Base-by-base conservation (phyloP, 2,329 filamentous ascomycete species). In the Colletotrichum nymphaeae region DNA sequence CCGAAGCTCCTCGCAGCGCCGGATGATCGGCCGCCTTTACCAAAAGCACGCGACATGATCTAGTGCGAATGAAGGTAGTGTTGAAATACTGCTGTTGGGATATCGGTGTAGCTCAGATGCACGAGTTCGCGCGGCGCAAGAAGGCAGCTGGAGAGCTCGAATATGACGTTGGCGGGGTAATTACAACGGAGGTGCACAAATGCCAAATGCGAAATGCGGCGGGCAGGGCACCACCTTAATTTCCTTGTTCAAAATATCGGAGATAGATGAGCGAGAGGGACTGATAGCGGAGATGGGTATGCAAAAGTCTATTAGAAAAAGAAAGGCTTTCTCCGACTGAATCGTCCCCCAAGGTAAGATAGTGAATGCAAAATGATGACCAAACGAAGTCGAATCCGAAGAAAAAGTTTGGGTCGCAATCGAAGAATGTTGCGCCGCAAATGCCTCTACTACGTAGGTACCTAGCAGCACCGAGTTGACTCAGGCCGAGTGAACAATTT, bases 131-230 rank as follows among this genome's bases (percentile, higher is more conserved):
- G 60, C 55, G 46, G 22, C 37, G 66, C 35, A 49, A 56, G 30
- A 49, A 52, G 52, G 16, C 46, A 55, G 19, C 42, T 49, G 42
- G 42, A 49, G 32, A 71, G 62, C 60, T 73, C 56, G 37, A 66
- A 73, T 60, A 73, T 66, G 67, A 71, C 67, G 71, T 71, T 73
- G 71, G 71, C 71, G 71, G 67, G 71, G 71, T 71, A 26, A 26
- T 26, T 26, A 66, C 35, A 19, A 42, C 14, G 14, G 5, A 42
- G 62, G 60, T 49, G 67, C 52, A 63, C 58, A 69, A 63, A 42
- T 63, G 58, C 37, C 32, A 69, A 63, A 42, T 63, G 58, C 37
- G 42, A 69, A 63, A 42, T 63, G 37, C 37, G 42, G 49, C 37
- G 37, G 37, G 37, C 37, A 42, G 37, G 37, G 37, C 42, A 37